A percentile compares a stretch with the other conserved stretches of the same genome.
Conservation (phyloP, 805 yeast species). For the Starmerella floris region DNA sequence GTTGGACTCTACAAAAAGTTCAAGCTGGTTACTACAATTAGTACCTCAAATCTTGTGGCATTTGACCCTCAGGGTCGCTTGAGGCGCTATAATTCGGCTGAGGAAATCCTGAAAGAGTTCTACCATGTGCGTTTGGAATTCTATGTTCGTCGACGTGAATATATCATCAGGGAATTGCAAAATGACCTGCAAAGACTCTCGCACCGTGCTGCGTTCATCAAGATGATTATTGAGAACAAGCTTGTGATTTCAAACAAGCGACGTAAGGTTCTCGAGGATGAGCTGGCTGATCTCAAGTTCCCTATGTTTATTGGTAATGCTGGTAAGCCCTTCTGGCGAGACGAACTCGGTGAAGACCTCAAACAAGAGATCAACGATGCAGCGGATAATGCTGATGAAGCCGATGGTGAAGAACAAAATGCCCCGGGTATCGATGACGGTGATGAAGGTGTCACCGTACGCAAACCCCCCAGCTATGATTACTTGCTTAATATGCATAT, state of each 20-base stretch:
- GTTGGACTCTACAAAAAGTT: slow-evolving; percentile 77
- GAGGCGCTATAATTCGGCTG: slow-evolving; percentile 60
- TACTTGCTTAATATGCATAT: slow-evolving; percentile 84
- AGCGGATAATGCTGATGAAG: slow-evolving; percentile 22
- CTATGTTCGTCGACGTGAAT: slow-evolving; percentile 84
- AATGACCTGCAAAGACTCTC: slow-evolving; percentile 62
- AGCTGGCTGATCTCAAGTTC: slow-evolving; percentile 51
- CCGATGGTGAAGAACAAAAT: slow-evolving; percentile 31
- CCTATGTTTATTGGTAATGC: slow-evolving; percentile 51
- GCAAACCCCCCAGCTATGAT: slow-evolving; percentile 53
- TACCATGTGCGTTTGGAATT: slow-evolving; percentile 75
- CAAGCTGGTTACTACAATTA: slow-evolving; percentile 55
- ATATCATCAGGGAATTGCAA: slow-evolving; percentile 51
- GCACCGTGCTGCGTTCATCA: slow-evolving; percentile 81
- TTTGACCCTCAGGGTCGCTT: slow-evolving; percentile 84
- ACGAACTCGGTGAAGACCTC: slow-evolving; percentile 16
- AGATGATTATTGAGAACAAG: slow-evolving; percentile 68
- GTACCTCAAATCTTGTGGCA: slow-evolving; percentile 82
- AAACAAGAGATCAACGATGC: slow-evolving; percentile 31
- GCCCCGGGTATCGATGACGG: slow-evolving; percentile 11
- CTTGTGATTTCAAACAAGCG: slow-evolving; percentile 64
- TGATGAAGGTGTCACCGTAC: slow-evolving; percentile 20
- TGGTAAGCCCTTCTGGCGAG: slow-evolving; percentile 48
- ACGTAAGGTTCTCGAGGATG: slow-evolving; percentile 47
- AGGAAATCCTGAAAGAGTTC: slow-evolving; percentile 71